Evolutionary conservation across 23 red algal genomes (phyloP), one percentile per base, ranked within the genome.

Genomic region (Gracilaria gracilis): DNA sequence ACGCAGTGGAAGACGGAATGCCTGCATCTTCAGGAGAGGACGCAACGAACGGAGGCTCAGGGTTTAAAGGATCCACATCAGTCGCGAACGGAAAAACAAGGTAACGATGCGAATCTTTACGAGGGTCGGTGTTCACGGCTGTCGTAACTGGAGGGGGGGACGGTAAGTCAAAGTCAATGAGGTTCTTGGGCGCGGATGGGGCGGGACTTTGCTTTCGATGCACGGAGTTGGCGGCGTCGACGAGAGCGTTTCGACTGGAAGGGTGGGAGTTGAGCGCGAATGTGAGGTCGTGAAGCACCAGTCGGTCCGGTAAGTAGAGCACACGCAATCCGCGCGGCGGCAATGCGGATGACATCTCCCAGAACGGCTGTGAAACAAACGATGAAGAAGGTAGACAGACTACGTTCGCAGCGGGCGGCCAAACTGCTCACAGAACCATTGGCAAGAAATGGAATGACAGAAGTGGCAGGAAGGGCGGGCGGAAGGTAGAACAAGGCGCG

Each of bases 171-270:
- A 85, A 67, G 27, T 76, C 72, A 53, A 88, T 73, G 25, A 91
- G 49, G 42, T 83, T 61, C 20, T 66, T 34, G 28, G 88, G 76
- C 5, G 81, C 36, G 39, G 82, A 53, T 38, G 72, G 51, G 4
- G 65, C 23, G 0, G 48, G 47, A 67, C 80, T 59, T n/a, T 66
- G 79, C 42, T 53, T 59, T 46, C 46, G 31, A 46, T 84, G 83
- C 9, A 67, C 89, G 66, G 61, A 54, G 77, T 98, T 98, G 0
- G 91, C 90, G 39, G 96, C 92, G 61, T 95, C 92, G 37, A 98
- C 91, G 36, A 98, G 85, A 17, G 92, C 92, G 66, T 98, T 98
- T 35, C 85, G 90, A 50, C 65, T 77, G 81, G 82, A 90, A 27
- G 83, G 82, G 88, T 98, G 92, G 17, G 77, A 47, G 62, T 48